Percentiles rank a stretch among this genome's conserved stretches.
These are phyloP conservation scores for Cryptococcus amylolentus DNA, from an alignment of 1,284 basidiomycete species.

Conservation along the genomic window DNA sequence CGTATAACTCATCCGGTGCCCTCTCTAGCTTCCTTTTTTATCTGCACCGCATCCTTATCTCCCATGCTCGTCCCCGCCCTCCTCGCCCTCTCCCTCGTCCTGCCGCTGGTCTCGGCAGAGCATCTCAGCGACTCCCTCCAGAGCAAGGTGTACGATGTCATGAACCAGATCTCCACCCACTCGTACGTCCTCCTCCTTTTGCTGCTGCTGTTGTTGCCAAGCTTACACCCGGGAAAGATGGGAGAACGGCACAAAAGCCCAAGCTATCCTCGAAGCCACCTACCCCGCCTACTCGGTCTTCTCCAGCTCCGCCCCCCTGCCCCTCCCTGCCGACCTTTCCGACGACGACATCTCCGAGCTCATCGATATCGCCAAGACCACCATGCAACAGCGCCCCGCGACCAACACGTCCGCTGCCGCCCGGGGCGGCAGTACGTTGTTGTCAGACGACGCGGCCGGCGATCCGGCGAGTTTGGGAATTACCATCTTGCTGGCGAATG, in stretches of 20 bases:
- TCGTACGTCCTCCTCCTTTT: slow-evolving; percentile 14
- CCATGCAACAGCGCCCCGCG: slow-evolving; percentile 37
- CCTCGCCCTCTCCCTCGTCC: neutral
- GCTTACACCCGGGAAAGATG: slow-evolving; percentile 54
- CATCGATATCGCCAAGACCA: slow-evolving; percentile 53
- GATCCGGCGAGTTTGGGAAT: slow-evolving; percentile 81
- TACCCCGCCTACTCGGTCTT: slow-evolving; percentile 64
- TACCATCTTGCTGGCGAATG: slow-evolving; percentile 65
- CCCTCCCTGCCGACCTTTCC: slow-evolving; percentile 45
- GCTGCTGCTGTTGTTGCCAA: neutral
- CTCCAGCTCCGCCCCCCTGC: slow-evolving; percentile 43
- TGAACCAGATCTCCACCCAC: slow-evolving; percentile 24
- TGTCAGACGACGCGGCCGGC: slow-evolving; percentile 61
- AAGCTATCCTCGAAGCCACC: slow-evolving; percentile 68
- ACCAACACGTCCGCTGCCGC: slow-evolving; percentile 55
- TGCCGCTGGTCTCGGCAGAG: slow-evolving; percentile 8
- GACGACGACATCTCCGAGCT: slow-evolving; percentile 55
- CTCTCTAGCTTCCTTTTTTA: neutral
- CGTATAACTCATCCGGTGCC: neutral
- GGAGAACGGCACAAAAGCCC: slow-evolving; percentile 73
- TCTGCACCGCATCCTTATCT: neutral
- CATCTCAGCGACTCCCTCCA: slow-evolving; percentile 17
- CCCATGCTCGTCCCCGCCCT: neutral
- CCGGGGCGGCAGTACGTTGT: slow-evolving; percentile 53
- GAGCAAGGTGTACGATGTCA: slow-evolving; percentile 30